Percentiles rank a stretch among this genome's conserved stretches.
phyloP scores from a whole-genome alignment of 306 rosid species.

The Carpinus fangiana region DNA sequence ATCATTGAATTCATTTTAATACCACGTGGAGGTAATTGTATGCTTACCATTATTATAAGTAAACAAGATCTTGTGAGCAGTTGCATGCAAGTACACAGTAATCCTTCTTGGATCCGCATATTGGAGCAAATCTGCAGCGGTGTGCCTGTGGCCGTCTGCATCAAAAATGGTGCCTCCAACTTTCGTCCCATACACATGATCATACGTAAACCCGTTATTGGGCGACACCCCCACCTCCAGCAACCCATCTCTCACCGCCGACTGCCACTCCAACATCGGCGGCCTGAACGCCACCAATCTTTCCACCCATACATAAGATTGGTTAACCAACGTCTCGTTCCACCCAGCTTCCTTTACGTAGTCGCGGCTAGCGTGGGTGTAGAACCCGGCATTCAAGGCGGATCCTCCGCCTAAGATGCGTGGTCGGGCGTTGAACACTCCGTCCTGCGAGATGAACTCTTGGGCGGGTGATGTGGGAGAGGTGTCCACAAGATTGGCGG shows the following conservation, averaged over 20 bases:
- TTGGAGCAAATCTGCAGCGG: slow-evolving; percentile 71
- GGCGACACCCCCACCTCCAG: slow-evolving; percentile 66
- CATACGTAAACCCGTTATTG: slow-evolving; percentile 56
- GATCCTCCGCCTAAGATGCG: slow-evolving; percentile 69
- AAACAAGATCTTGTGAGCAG: slow-evolving; percentile 58
- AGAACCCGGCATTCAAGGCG: slow-evolving; percentile 71
- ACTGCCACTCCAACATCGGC: slow-evolving; percentile 53
- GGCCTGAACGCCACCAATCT: slow-evolving; percentile 56
- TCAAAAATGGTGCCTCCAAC: slow-evolving; percentile 73
- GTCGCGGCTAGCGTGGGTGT: slow-evolving; percentile 41
- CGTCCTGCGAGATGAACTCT: slow-evolving; percentile 61
- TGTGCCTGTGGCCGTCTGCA: slow-evolving; percentile 55
- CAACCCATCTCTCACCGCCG: slow-evolving; percentile 59
- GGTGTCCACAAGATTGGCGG: slow-evolving; percentile 41
- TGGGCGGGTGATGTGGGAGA: slow-evolving; percentile 58
- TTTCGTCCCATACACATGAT: slow-evolving; percentile 66
- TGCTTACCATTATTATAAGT: slow-evolving; percentile 33
- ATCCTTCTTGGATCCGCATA: slow-evolving; percentile 56
- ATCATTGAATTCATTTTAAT: too few species aligned
- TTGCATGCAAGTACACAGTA: slow-evolving; percentile 65
- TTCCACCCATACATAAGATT: slow-evolving; percentile 72
- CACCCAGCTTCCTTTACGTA: slow-evolving; percentile 48
- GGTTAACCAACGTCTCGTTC: slow-evolving; percentile 41
- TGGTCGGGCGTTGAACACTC: slow-evolving; percentile 52
- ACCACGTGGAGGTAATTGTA: too few species aligned